Base-by-base conservation (phyloP, 768 basidiomycete genomes). In the Tulasnella sp. region DNA sequence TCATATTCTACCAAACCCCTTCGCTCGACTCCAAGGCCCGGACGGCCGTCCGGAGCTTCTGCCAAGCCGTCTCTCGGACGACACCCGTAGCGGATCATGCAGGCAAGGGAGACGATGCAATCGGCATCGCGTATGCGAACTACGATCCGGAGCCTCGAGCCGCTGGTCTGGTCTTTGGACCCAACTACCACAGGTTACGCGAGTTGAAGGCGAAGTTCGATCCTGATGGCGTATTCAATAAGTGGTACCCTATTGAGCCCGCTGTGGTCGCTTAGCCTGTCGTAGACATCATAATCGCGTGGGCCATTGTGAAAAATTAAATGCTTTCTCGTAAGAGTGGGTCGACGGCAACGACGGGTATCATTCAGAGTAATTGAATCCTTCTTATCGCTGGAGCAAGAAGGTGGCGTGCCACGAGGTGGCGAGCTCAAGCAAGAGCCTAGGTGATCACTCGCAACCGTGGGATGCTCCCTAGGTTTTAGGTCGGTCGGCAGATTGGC, bases 221-320 rank as follows among this genome's bases (percentile, higher is more conserved):
- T 26, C 72, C 72, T 2, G 47, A 67, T 9, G 5, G 41, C 35
- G 72, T 73, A 16, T 73, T 73, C 72, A 67, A 68, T 40, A 73
- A 47, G 72, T 73, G 72, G 72, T 73, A 71, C 67, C 22, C 72
- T 3, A 67, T 73, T 35, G 40, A 40, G 22, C 71, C 71, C 26
- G 42, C 69, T 36, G 35, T 22, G 29, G 32, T 34, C 4, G 34
- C 34, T 36, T 35, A 34, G 29, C n/a, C n/a, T n/a, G n/a, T n/a
- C 16, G 16, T n/a, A 40, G 8, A 40, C 40, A 16, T 7, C 22
- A 19, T 7, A 47, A 47, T 47, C 17, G 44, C 6, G 44, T 5
- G 14, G 14, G 7, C 17, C 44, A 47, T 47, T 16, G 17, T 47
- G 14, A 19, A 47, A 3, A 19, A 19, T 14, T 19, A 47, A n/a